These are phyloP conservation scores for Camellia oleifera DNA, from an alignment of 179 eudicot species.

Conservation along the genomic window DNA sequence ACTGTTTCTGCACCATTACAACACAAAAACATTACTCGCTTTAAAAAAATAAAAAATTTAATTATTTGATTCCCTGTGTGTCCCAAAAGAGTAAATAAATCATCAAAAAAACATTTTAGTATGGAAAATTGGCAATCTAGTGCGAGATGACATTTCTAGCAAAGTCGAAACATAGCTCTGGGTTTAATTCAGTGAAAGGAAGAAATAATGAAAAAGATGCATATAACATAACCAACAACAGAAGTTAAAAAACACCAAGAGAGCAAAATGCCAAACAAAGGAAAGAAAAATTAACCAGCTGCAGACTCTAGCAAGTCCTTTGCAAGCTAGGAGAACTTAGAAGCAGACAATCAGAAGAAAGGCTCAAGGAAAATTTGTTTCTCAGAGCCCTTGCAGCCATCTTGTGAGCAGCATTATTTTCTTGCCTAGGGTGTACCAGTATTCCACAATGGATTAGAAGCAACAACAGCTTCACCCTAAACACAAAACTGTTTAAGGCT, in stretches of 20 bases:
- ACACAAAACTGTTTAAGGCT: background rate
- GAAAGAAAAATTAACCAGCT: background rate
- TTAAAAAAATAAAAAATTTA: background rate
- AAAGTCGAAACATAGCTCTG: background rate
- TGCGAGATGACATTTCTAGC: background rate
- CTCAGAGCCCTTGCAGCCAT: background rate
- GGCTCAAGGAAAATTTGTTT: background rate
- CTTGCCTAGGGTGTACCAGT: background rate
- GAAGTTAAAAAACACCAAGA: background rate
- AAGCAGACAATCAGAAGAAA: slow-evolving; percentile 11
- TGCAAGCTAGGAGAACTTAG: background rate
- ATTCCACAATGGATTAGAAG: background rate
- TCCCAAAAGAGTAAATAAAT: background rate
- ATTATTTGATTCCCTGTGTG: background rate
- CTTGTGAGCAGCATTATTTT: background rate
- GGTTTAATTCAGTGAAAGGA: background rate
- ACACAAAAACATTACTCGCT: background rate
- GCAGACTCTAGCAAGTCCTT: background rate
- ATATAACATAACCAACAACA: background rate
- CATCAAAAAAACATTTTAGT: background rate
- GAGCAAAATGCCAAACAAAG: background rate
- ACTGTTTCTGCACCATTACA: slow-evolving; percentile 11
- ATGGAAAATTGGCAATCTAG: background rate
- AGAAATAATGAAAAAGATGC: slow-evolving; percentile 3
- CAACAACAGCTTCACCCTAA: background rate